These are phyloP conservation scores for Globisporangium heterothallicum DNA, from an alignment of 352 stramenopile species.

Conservation along the genomic window DNA sequence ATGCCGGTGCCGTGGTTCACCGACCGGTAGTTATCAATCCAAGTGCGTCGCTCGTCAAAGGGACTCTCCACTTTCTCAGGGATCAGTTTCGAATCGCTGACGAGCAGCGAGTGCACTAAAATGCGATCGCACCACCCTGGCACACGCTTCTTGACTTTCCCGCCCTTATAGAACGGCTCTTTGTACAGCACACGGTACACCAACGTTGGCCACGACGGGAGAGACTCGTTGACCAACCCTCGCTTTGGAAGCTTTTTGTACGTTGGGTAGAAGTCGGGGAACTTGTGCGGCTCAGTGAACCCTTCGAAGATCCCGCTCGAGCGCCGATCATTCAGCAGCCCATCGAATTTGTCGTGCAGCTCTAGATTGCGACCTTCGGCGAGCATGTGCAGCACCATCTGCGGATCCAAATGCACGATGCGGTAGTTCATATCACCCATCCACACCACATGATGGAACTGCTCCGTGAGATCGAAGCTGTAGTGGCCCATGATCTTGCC, in stretches of 20 bases:
- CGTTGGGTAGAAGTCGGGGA: slow-evolving; percentile 85
- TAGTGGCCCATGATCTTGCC: slow-evolving; percentile 75
- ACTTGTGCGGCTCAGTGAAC: slow-evolving; percentile 80
- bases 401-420: slow-evolving; percentile 66
- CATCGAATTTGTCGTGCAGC: slow-evolving; percentile 83
- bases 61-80: slow-evolving; percentile 71
- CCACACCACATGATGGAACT: slow-evolving; percentile 89
- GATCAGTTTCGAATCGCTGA: slow-evolving; percentile 73
- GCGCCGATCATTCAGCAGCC: slow-evolving; percentile 70
- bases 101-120: slow-evolving; percentile 73
- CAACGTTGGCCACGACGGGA: slow-evolving; percentile 61
- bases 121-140: slow-evolving; percentile 86
- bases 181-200: slow-evolving; percentile 84
- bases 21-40: slow-evolving; percentile 78
- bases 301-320: slow-evolving; percentile 74
- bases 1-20: slow-evolving; percentile 79
- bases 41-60: slow-evolving; percentile 27
- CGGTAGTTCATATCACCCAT: slow-evolving; percentile 89
- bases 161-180: slow-evolving; percentile 87
- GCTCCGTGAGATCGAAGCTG: slow-evolving; percentile 78
- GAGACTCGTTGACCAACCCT: slow-evolving; percentile 49
- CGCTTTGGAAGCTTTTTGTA: slow-evolving; percentile 87
- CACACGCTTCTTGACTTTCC: slow-evolving; percentile 86
- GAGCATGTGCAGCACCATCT: slow-evolving; percentile 79
- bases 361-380: slow-evolving; percentile 65